Base-by-base conservation (phyloP, 768 basidiomycete genomes). In the Sistotremastrum suecicum region DNA sequence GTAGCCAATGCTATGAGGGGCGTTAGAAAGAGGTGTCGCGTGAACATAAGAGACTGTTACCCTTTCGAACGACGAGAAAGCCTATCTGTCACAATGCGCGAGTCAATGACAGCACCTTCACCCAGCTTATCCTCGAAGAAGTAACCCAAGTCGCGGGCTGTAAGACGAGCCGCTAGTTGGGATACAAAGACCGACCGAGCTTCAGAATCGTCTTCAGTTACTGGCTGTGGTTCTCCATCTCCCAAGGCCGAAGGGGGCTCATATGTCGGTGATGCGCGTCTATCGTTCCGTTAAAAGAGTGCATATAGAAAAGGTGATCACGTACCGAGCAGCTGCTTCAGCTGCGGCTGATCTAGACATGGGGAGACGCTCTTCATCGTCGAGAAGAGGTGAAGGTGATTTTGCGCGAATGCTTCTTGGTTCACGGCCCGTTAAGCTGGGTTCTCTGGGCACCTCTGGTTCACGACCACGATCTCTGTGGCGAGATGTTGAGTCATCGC, bases 101-200 rank as follows among this genome's bases (percentile, higher is more conserved):
- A 86, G 57, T 99, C 95, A 71, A 92, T 81, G 5, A 99, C 95
- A 12, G 85, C 78, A 35, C 83, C 82, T 66, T 90, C 86, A 20
- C 92, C 94, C 39, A 97, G 72, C 61, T 92, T 88, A 60, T 94
- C 86, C 70, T 98, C 94, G 59, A 99, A 98, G 71, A 99, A 99
- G 66, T 91, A 87, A 53, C 92, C 92, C 65, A 99, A 70, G 69
- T 99, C 95, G 61, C 90, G 80, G 56, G 92, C 90, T 48, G 92
- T 97, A 61, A 98, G 78, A 58, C 90, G 83, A 50, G 91, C 90
- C 56, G 95, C 89, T 60, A 99, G 80, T 67, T 98, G 95, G 56
- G 92, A 94, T 60, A 95, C 90, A 66, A 98, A 98, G 54, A 97
- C 89, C 56, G 95, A 97, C 63, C 95, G 84, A 58, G 88, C 83